Conservation (phyloP, 176 grass and related monocot genomes). For the Rhynchospora breviuscula region DNA sequence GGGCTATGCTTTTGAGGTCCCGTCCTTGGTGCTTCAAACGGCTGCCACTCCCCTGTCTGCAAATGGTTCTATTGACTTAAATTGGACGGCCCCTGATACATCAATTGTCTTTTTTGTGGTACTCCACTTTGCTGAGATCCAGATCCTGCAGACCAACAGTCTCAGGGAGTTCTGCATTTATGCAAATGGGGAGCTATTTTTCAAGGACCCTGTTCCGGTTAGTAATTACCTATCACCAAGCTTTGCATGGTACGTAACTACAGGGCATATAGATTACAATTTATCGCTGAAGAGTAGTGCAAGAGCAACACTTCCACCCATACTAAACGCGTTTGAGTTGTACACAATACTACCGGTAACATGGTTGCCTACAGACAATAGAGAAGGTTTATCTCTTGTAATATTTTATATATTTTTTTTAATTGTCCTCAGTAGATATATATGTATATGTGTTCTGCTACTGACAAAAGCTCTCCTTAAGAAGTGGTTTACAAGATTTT, state of each 20-base stretch:
- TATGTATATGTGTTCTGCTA: no score
- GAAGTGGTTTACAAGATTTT: not conserved
- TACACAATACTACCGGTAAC: not conserved
- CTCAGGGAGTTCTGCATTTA: not conserved
- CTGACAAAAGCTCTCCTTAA: not conserved
- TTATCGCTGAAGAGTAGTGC: not conserved
- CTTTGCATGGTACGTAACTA: not conserved
- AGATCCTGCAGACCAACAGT: not conserved
- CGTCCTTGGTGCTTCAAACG: not conserved
- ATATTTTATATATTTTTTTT: not conserved
- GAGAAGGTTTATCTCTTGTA: not conserved
- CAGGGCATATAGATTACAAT: not conserved
- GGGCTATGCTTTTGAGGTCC: not conserved
- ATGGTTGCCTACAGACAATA: not conserved
- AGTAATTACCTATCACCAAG: not conserved
- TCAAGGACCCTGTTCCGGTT: not conserved
- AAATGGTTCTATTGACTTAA: not conserved
- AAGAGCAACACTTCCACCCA: not conserved
- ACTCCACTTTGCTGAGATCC: not conserved
- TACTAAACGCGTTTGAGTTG: slow-evolving; percentile 7
- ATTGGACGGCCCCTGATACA: not conserved
- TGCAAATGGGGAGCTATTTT: not conserved
- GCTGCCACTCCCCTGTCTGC: not conserved
- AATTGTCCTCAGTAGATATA: not conserved
- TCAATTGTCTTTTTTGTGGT: not conserved